Evolutionary conservation across 2,329 filamentous ascomycete species (phyloP).

Genomic region (Calonectria montana): DNA sequence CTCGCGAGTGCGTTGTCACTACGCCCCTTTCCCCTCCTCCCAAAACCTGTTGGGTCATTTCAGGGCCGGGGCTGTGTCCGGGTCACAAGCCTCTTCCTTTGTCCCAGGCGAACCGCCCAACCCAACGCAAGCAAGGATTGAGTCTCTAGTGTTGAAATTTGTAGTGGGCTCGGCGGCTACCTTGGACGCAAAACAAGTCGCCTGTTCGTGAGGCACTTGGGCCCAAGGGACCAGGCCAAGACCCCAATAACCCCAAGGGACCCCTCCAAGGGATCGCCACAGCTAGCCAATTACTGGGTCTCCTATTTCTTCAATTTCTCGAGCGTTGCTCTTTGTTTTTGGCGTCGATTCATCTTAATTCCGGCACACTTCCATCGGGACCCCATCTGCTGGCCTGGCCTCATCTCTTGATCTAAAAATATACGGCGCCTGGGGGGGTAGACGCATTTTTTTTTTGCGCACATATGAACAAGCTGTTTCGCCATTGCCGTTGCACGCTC

Average conservation of each 20-base stretch:
- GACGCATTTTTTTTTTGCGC: background rate
- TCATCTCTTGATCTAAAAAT: constrained; percentile 17
- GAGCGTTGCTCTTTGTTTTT: background rate
- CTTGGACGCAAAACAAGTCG: background rate
- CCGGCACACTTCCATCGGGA: background rate
- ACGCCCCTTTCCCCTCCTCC: background rate
- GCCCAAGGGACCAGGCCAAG: background rate
- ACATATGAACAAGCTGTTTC: background rate
- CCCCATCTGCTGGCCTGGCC: background rate
- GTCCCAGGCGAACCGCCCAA: constrained; percentile 12
- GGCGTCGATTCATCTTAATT: constrained; percentile 8
- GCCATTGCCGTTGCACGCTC: background rate
- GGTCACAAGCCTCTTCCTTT: constrained; percentile 27
- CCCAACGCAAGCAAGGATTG: constrained; percentile 15
- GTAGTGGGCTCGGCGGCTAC: constrained; percentile 15
- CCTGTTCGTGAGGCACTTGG: background rate
- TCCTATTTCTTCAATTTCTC: constrained; percentile 11
- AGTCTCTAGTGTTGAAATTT: constrained; percentile 12
- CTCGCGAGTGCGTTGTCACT: background rate
- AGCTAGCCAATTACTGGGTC: constrained; percentile 2
- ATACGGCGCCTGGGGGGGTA: background rate
- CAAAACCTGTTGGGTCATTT: constrained; percentile 19
- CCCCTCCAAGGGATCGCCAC: background rate
- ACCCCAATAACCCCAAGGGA: background rate
- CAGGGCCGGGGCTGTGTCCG: constrained; percentile 22